Conservation (phyloP, 768 basidiomycete genomes). For the Calvatia gigantea region DNA sequence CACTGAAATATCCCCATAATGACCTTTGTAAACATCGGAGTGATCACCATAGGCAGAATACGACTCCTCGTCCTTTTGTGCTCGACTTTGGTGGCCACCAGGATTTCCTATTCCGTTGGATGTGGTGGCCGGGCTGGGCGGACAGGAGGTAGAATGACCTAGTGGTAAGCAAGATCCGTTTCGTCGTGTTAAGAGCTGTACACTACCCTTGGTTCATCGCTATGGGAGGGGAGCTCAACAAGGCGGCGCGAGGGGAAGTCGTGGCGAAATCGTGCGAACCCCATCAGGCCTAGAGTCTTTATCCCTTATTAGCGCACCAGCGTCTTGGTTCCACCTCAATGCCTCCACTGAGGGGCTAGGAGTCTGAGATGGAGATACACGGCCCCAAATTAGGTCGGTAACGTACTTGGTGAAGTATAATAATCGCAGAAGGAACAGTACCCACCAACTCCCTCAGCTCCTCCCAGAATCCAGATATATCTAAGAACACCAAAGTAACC, state of each 20-base stretch:
- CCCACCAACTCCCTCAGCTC: no score
- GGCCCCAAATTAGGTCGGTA: no score
- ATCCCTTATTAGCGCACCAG: no score
- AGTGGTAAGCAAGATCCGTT: not conserved
- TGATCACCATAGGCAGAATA: conserved; percentile 19
- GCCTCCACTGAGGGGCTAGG: no score
- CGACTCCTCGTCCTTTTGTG: conserved; percentile 9
- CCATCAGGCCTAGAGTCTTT: no score
- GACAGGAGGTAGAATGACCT: not conserved
- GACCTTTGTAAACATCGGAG: conserved; percentile 18
- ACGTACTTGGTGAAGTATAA: no score
- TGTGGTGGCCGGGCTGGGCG: not conserved
- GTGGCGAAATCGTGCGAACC: no score
- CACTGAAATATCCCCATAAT: not conserved
- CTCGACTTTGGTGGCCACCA: conserved; percentile 9
- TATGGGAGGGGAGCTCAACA: not conserved
- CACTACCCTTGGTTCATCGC: not conserved
- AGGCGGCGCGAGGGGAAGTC: not conserved
- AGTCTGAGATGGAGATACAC: no score
- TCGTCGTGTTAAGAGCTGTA: not conserved
- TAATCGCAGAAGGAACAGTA: no score
- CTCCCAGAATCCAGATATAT: no score
- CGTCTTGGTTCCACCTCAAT: no score
- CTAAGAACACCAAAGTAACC: no score
- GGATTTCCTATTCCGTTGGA: not conserved